Evolutionary conservation across 176 grass and related monocot genomes (phyloP).

Genomic region (Oryza nivara): DNA sequence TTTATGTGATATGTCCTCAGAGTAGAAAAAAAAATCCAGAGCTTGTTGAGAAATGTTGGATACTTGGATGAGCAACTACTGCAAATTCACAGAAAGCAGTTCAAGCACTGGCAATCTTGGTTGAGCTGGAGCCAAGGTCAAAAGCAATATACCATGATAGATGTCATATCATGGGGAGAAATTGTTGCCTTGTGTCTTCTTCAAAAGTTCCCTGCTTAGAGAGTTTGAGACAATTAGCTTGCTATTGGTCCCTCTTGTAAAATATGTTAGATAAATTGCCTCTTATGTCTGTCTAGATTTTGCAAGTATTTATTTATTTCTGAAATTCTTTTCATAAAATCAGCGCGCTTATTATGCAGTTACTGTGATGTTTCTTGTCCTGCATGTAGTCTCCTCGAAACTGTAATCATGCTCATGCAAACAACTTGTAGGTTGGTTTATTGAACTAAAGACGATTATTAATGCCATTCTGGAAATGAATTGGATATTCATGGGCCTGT

Average conservation of each 20-base stretch:
- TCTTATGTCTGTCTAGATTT: background rate
- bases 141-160: background rate
- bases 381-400: background rate
- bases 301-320: background rate
- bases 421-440: background rate
- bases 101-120: background rate
- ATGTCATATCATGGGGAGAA: no score
- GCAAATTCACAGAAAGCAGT: constrained; percentile 21
- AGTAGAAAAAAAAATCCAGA: background rate
- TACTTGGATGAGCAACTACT: background rate
- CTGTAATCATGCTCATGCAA: background rate
- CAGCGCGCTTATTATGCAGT: background rate
- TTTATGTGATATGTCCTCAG: constrained; percentile 2
- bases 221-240: background rate
- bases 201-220: no score
- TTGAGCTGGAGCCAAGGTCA: background rate
- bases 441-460: constrained; percentile 4
- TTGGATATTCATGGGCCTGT: constrained; percentile 2
- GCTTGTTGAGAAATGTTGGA: background rate
- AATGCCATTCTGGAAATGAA: background rate
- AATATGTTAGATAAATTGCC: constrained; percentile 1
- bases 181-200: no score
- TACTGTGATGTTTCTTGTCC: background rate
- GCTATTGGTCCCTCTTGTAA: background rate
- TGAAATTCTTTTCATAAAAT: background rate